Conservation (phyloP, 2,329 filamentous ascomycete genomes). For the Hypocreales sp. region DNA sequence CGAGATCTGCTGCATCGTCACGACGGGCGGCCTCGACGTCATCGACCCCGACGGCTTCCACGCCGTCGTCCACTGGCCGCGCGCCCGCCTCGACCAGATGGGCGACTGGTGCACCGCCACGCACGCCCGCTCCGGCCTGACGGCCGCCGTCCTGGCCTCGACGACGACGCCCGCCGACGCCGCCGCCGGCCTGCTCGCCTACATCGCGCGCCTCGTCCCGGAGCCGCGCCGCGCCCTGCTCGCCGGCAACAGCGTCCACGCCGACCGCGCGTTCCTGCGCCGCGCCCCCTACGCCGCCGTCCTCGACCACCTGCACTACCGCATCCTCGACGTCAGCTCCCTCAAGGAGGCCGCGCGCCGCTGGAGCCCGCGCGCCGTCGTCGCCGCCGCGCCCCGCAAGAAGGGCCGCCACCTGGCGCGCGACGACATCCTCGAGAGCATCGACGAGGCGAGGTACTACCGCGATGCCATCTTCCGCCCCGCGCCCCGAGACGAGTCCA, state of each 20-base stretch:
- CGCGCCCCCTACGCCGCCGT: conserved; percentile 59
- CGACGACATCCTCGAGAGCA: conserved; percentile 89
- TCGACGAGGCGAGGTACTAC: conserved; percentile 80
- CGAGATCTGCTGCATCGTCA: conserved; percentile 86
- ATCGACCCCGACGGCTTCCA: conserved; percentile 69
- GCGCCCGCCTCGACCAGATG: conserved; percentile 60
- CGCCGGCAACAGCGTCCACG: conserved; percentile 87
- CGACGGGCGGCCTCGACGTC: conserved; percentile 60
- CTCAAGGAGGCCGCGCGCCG: conserved; percentile 81
- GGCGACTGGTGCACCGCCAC: conserved; percentile 77
- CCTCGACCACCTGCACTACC: conserved; percentile 68
- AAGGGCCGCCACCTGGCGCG: conserved; percentile 64
- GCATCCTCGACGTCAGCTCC: conserved; percentile 80
- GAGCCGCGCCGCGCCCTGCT: conserved; percentile 52
- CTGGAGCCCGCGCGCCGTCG: conserved; percentile 42
- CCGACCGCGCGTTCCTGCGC: conserved; percentile 68
- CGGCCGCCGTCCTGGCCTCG: conserved; percentile 58
- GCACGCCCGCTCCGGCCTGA: conserved; percentile 71
- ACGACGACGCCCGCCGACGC: conserved; percentile 57
- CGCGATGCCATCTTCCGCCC: conserved; percentile 53
- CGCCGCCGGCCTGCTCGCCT: conserved; percentile 56
- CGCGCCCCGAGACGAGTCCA: no score
- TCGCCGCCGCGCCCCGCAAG: conserved; percentile 54
- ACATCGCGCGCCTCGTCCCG: conserved; percentile 61
- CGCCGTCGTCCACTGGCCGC: conserved; percentile 57